phyloP scores from a whole-genome alignment of 306 rosid genomes.

The Quercus berberidifolia region DNA sequence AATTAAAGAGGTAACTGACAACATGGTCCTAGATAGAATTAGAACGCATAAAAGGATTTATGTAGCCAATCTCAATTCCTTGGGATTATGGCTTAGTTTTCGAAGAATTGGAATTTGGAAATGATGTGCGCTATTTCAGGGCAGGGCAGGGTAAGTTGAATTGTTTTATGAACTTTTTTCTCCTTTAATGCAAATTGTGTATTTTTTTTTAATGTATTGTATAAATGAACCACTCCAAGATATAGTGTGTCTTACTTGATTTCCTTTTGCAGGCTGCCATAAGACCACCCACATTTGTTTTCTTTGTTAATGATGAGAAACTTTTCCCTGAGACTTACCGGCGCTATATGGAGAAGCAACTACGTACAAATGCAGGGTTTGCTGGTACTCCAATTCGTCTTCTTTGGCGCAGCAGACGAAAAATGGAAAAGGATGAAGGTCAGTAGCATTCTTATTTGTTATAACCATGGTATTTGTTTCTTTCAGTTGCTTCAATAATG shows the following conservation, averaged over 20 bases:
- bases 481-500: not conserved
- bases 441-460: slow-evolving; percentile 19
- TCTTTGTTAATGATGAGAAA: slow-evolving; percentile 92
- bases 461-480: not conserved
- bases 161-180: not conserved
- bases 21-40: no score
- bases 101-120: not conserved
- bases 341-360: slow-evolving; percentile 88
- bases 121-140: not conserved
- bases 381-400: slow-evolving; percentile 90
- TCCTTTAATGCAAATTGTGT: not conserved
- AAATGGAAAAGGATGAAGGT: slow-evolving; percentile 71
- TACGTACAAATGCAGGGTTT: slow-evolving; percentile 87
- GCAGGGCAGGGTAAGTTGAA: not conserved
- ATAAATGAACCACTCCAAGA: not conserved
- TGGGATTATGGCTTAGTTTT: not conserved
- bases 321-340: slow-evolving; percentile 93
- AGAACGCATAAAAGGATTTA: no score
- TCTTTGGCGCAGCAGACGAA: slow-evolving; percentile 89
- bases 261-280: slow-evolving; percentile 79
- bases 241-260: not conserved
- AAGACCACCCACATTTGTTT: slow-evolving; percentile 95
- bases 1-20: no score
- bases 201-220: not conserved
- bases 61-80: not conserved